Evolutionary conservation across 495 filamentous ascomycete species (phyloP).

Genomic region (Glonium stellatum): DNA sequence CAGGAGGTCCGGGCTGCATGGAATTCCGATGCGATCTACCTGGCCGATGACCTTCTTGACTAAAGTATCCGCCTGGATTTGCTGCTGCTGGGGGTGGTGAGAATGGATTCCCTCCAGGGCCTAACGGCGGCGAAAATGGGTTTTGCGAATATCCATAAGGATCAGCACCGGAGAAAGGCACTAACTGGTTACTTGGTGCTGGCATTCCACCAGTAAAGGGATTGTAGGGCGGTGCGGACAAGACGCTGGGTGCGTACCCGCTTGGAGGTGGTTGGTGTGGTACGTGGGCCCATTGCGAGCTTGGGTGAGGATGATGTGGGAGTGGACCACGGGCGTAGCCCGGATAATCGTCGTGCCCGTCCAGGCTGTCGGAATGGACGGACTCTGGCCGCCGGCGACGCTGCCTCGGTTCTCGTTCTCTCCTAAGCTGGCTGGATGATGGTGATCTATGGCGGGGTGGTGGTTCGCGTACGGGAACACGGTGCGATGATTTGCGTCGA

Average conservation of each 20-base stretch:
- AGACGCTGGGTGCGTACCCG: slow-evolving; percentile 33
- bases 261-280: slow-evolving; percentile 22
- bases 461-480: slow-evolving; percentile 17
- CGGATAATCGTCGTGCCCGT: slow-evolving; percentile 36
- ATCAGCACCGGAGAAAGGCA: slow-evolving; percentile 31
- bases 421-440: slow-evolving; percentile 17
- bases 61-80: slow-evolving; percentile 22
- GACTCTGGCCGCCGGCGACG: slow-evolving; percentile 7
- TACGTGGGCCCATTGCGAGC: slow-evolving; percentile 23
- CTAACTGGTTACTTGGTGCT: slow-evolving; percentile 22
- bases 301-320: slow-evolving; percentile 27
- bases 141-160: slow-evolving; percentile 32
- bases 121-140: slow-evolving; percentile 30
- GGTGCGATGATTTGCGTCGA: slow-evolving; percentile 29
- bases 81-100: slow-evolving; percentile 22
- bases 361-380: slow-evolving; percentile 32
- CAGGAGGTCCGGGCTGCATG: slow-evolving; percentile 19
- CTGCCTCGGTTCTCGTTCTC: slow-evolving; percentile 23
- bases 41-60: slow-evolving; percentile 10
- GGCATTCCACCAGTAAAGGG: slow-evolving; percentile 16
- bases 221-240: slow-evolving; percentile 22
- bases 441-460: slow-evolving; percentile 19
- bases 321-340: slow-evolving; percentile 24
- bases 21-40: slow-evolving; percentile 26
- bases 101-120: slow-evolving; percentile 28